Conservation (phyloP, 163 green algal species). For the Chlorella variabilis region DNA sequence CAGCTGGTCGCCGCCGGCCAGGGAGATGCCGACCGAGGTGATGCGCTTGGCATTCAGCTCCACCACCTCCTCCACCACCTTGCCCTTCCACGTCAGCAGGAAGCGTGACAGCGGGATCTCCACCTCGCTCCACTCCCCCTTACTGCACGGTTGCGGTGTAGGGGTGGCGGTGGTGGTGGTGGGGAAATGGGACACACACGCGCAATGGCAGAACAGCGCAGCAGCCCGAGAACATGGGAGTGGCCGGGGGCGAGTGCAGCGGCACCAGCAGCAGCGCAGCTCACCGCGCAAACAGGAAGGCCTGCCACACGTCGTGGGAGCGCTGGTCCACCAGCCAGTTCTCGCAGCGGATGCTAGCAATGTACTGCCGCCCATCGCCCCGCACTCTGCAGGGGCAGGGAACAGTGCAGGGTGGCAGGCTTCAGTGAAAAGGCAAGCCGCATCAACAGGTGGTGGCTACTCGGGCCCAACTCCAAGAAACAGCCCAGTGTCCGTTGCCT, state of each 20-base stretch:
- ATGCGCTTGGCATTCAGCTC: constrained; percentile 64
- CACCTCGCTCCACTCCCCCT: constrained; percentile 67
- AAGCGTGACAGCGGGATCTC: constrained; percentile 66
- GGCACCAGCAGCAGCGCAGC: too few species aligned
- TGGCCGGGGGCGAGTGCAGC: too few species aligned
- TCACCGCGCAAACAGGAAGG: constrained; percentile 66
- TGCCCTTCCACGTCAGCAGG: constrained; percentile 69
- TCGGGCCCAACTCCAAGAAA: too few species aligned
- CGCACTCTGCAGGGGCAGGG: constrained; percentile 49
- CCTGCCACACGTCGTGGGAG: constrained; percentile 71
- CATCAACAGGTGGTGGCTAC: too few species aligned
- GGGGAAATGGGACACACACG: too few species aligned
- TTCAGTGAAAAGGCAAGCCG: too few species aligned
- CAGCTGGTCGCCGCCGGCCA: constrained; percentile 52
- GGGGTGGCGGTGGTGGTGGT: too few species aligned
- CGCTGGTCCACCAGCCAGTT: constrained; percentile 69
- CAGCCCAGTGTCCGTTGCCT: too few species aligned
- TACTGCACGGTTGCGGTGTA: constrained; percentile 42
- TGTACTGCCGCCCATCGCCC: constrained; percentile 71
- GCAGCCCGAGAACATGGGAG: too few species aligned
- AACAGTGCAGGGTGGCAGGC: not conserved
- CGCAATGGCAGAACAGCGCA: not conserved
- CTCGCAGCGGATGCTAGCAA: constrained; percentile 69
- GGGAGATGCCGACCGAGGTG: constrained; percentile 57
- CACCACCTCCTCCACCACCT: constrained; percentile 59